A percentile compares a stretch with the other conserved stretches of the same genome.
Evolutionary conservation across 371 early-diverging fungal species (phyloP).

Genomic region (Massospora cicadina): DNA sequence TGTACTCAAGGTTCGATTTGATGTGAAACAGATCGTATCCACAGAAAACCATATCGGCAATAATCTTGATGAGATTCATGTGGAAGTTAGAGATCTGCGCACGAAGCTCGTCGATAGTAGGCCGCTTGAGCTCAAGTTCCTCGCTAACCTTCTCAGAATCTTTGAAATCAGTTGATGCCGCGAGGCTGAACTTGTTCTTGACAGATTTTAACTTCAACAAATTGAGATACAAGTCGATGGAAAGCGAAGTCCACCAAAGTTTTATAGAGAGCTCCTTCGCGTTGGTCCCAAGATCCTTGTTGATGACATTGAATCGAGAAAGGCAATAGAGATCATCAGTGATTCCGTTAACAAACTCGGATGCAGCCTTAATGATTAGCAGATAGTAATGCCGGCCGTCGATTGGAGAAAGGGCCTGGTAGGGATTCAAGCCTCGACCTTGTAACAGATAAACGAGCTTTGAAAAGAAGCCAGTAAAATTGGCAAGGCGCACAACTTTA

Average conservation of each 20-base stretch:
- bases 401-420: conserved; percentile 4
- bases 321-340: conserved; percentile 59
- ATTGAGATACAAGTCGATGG: conserved; percentile 25
- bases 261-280: conserved; percentile 28
- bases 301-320: conserved; percentile 38
- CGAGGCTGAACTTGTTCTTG: conserved; percentile 4
- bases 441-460: background rate
- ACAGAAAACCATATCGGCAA: conserved; percentile 44
- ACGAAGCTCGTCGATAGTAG: background rate
- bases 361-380: background rate
- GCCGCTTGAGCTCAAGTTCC: background rate
- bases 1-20: background rate
- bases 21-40: conserved; percentile 42
- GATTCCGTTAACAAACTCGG: conserved; percentile 38
- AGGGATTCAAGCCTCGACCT: conserved; percentile 4
- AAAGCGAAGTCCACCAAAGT: conserved; percentile 36
- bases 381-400: background rate
- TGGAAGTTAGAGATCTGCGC: conserved; percentile 23
- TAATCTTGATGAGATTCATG: conserved; percentile 29
- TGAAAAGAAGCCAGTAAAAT: conserved; percentile 32
- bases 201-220: conserved; percentile 2
- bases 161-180: conserved; percentile 6
- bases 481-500: conserved; percentile 47
- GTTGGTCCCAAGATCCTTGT: conserved; percentile 19
- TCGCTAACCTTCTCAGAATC: conserved; percentile 11